Evolutionary conservation across 306 rosid genomes (phyloP).

Genomic region (Macrotyloma uniflorum): DNA sequence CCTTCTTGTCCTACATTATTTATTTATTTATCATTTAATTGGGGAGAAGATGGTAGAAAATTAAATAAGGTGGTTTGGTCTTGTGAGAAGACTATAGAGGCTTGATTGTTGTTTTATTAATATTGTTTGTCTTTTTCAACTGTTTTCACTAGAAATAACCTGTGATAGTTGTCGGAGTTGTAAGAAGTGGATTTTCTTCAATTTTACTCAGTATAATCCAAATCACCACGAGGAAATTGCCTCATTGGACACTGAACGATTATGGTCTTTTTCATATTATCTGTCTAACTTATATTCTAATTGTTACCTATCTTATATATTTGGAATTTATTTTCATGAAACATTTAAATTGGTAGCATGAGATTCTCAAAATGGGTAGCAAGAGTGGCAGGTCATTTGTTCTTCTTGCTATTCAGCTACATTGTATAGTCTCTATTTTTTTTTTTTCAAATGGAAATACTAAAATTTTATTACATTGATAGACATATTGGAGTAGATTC

Average conservation of each 20-base stretch:
- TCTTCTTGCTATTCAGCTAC: background rate
- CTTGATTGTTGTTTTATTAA: background rate
- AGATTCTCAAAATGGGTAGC: conserved; percentile 11
- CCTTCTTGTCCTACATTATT: background rate
- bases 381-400: conserved; percentile 38
- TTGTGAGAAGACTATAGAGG: conserved; percentile 1
- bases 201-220: background rate
- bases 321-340: conserved; percentile 8
- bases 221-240: background rate
- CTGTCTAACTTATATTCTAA: conserved; percentile 43
- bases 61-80: background rate
- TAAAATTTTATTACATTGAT: conserved; percentile 45
- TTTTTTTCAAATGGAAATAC: conserved; percentile 21
- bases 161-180: background rate
- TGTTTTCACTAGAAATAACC: background rate
- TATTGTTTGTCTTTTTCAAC: background rate
- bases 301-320: background rate
- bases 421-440: conserved; percentile 49
- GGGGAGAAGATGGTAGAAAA: conserved; percentile 4
- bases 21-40: conserved; percentile 12
- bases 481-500: conserved; percentile 53
- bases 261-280: conserved; percentile 40
- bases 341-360: background rate
- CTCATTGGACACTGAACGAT: background rate
- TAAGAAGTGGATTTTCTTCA: background rate